Conservation (phyloP, 176 grass and related monocot genomes). For the Musa acuminata region DNA sequence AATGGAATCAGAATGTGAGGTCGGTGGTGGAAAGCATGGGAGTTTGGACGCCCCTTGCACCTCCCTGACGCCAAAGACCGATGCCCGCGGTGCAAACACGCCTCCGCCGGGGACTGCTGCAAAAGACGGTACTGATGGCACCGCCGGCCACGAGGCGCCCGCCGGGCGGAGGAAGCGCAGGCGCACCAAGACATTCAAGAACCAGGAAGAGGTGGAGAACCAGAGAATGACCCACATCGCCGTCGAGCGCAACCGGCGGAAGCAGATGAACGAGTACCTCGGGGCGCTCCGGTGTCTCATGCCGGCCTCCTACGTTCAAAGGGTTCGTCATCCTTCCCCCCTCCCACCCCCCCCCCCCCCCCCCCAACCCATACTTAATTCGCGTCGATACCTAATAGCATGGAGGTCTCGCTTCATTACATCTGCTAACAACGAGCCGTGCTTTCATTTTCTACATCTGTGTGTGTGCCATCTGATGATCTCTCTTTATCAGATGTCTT, state of each 20-base stretch:
- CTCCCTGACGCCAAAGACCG: conserved; percentile 22
- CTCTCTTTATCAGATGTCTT: neutral
- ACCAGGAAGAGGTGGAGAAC: conserved; percentile 73
- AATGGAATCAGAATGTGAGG: conserved; percentile 25
- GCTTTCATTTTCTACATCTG: neutral
- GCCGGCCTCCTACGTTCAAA: conserved; percentile 65
- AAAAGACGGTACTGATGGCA: neutral
- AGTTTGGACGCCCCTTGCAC: conserved; percentile 15
- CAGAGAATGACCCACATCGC: conserved; percentile 87
- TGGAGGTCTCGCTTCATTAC: neutral
- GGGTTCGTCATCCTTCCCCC: conserved; percentile 25
- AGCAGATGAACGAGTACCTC: conserved; percentile 84
- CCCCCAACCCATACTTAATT: neutral
- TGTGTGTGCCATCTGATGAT: neutral
- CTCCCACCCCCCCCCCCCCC: too few species aligned
- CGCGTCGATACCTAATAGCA: too few species aligned
- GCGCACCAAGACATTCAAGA: conserved; percentile 42
- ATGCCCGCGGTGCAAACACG: neutral
- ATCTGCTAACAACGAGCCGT: neutral
- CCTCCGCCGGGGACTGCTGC: conserved; percentile 2
- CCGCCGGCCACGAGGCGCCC: neutral
- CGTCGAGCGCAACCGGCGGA: conserved; percentile 72
- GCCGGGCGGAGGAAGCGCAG: conserved; percentile 48
- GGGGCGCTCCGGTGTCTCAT: conserved; percentile 53
- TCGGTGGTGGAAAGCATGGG: conserved; percentile 5